Evolutionary conservation across 352 stramenopile genomes (phyloP), one percentile per base, ranked within the genome.

Genomic region (Pythium diclinum): DNA sequence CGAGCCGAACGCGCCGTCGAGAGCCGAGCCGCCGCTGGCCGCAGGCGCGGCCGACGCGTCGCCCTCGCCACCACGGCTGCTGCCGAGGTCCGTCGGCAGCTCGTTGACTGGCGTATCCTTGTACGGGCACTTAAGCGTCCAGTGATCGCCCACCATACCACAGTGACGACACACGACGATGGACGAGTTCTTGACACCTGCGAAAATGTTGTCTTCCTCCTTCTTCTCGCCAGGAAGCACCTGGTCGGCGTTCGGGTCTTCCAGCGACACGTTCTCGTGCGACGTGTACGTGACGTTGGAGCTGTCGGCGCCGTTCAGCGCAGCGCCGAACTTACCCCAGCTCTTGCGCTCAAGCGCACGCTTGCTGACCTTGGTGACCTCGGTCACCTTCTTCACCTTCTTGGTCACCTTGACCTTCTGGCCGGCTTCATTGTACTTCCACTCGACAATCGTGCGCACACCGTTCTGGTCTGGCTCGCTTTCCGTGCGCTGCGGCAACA

Each of bases 341-440:
- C 85, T 77, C 84, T 87, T 87, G 61, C 87, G 87, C 66, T 94
- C 87, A 13, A 94, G 71, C 25, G 79, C 81, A 28, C 80, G 79
- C 81, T 95, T 95, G 77, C 85, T 94, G 42, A 94, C 68, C 55
- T 81, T 84, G 65, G 75, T 87, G n/a, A 91, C 78, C 56, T 92
- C 81, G 3, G 84, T 90, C 28, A 95, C 79, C 67, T 91, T 94
- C 75, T 95, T 91, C 14, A 95, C 78, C 62, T 92, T 92, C 74
- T 93, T 96, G 51, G 87, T 96, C n/a, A 96, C 72, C 68, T 95
- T 95, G 25, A 96, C 87, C 73, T 94, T 95, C 59, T 95, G 87
- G n/a, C 84, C 81, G 21, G 83, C 77, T 23, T 95, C 88, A 67
- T 96, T 93, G 67, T 89, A 74, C 77, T 95, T 96, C 85, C 85